Percentiles rank a stretch among this genome's conserved stretches.
These are phyloP conservation scores for Primulina huaijiensis DNA, from an alignment of 257 asterid genomes.

Conservation along the genomic window DNA sequence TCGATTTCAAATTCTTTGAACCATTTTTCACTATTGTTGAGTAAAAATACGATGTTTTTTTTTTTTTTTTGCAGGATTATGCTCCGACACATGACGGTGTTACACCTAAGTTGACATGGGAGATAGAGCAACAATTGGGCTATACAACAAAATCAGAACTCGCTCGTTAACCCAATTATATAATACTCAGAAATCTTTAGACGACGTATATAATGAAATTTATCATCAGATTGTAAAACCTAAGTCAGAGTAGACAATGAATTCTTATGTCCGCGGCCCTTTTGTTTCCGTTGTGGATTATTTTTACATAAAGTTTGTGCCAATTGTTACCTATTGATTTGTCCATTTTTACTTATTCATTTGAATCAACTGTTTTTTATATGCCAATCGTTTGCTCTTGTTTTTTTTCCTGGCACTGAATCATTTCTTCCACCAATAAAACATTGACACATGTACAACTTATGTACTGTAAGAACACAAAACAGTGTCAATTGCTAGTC, in stretches of 20 bases:
- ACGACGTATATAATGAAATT: constrained; percentile 22
- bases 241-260: constrained; percentile 9
- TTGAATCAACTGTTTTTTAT: not conserved
- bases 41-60: not conserved
- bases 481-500: not conserved
- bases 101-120: constrained; percentile 78
- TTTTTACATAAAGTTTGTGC: constrained; percentile 12
- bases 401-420: too few relatives aligned
- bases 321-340: constrained; percentile 18
- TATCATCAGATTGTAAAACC: constrained; percentile 14
- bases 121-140: constrained; percentile 83
- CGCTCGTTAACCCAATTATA: constrained; percentile 52
- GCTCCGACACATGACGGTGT: constrained; percentile 55
- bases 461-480: too few relatives aligned
- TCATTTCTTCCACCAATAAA: too few relatives aligned
- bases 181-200: constrained; percentile 2
- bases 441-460: too few relatives aligned
- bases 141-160: constrained; percentile 60
- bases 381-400: too few relatives aligned
- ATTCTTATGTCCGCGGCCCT: constrained; percentile 9
- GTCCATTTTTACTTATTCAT: constrained; percentile 3
- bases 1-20: not conserved
- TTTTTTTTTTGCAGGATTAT: constrained; percentile 63
- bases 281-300: constrained; percentile 16
- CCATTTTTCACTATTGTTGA: not conserved